Evolutionary conservation across 345 rosid species (phyloP).

Genomic region (Conringia planisiliqua): DNA sequence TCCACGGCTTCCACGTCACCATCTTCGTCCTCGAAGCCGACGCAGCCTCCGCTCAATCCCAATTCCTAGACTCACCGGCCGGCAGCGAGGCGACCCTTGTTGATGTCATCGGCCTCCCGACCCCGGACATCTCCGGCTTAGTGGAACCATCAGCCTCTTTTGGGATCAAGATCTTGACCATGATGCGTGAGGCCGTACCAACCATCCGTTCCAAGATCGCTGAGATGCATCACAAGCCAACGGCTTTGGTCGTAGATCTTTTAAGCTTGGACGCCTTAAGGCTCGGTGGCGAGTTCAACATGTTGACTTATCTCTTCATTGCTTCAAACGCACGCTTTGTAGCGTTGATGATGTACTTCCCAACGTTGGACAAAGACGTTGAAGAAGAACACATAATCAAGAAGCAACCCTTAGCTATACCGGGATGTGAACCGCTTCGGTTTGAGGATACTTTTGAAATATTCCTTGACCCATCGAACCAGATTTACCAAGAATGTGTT

Average conservation of each 20-base stretch:
- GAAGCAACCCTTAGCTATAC: constrained; percentile 33
- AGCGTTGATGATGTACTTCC: constrained; percentile 8
- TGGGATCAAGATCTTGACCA: background rate
- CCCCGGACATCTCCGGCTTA: constrained; percentile 31
- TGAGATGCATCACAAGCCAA: constrained; percentile 27
- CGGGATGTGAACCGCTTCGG: constrained; percentile 46
- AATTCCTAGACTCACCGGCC: constrained; percentile 2
- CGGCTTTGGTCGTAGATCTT: constrained; percentile 42
- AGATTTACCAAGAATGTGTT: background rate
- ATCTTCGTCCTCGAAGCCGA: constrained; percentile 20
- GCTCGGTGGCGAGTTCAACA: constrained; percentile 39
- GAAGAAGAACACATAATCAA: constrained; percentile 21
- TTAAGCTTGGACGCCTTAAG: constrained; percentile 38
- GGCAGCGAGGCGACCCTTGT: background rate
- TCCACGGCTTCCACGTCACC: constrained; percentile 1
- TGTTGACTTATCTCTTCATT: constrained; percentile 39
- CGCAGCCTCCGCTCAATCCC: constrained; percentile 13
- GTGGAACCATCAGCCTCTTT: constrained; percentile 13
- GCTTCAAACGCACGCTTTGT: constrained; percentile 44
- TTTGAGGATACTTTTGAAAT: constrained; percentile 41
- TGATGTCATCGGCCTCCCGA: constrained; percentile 36
- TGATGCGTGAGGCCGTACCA: constrained; percentile 39
- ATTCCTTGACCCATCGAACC: constrained; percentile 21
- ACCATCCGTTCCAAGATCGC: constrained; percentile 36
- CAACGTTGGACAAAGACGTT: constrained; percentile 14